Evolutionary conservation across 2,329 filamentous ascomycete genomes (phyloP).

Genomic region (Cercospora canescens): DNA sequence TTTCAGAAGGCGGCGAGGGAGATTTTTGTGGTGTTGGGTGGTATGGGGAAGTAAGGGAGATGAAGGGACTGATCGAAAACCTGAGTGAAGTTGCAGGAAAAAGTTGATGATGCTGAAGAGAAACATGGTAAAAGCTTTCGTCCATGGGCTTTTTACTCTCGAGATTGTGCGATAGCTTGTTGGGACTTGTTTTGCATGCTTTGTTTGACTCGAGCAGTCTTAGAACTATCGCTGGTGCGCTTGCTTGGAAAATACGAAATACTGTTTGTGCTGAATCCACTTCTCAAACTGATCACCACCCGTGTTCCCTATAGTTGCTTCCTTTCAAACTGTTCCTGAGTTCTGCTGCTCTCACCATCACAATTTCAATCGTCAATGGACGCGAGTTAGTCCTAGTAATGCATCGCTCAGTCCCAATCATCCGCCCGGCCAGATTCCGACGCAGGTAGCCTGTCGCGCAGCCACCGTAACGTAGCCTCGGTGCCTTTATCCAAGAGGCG

Average conservation of each 20-base stretch:
- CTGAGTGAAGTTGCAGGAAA: background rate
- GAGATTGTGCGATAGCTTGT: background rate
- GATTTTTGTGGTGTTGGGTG: constrained; percentile 22
- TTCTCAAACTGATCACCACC: background rate
- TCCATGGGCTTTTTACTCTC: too few relatives aligned
- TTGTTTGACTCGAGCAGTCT: background rate
- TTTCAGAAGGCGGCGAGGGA: constrained; percentile 18
- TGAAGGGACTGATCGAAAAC: background rate
- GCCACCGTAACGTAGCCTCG: constrained; percentile 77
- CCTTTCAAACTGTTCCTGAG: background rate
- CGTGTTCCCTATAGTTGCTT: background rate
- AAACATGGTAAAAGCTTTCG: background rate
- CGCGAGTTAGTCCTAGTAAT: too few relatives aligned
- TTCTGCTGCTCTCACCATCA: background rate
- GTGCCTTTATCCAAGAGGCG: constrained; percentile 84
- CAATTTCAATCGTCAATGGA: background rate
- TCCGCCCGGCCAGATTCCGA: background rate
- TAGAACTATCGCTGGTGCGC: background rate
- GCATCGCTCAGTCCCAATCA: background rate
- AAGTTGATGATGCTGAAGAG: background rate
- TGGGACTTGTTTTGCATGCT: background rate
- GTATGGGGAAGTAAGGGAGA: constrained; percentile 2
- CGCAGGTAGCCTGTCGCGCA: constrained; percentile 57
- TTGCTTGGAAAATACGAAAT: background rate
- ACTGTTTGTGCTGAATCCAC: background rate